Conservation (phyloP, 2,329 filamentous ascomycete species). For the Metarhizium album region DNA sequence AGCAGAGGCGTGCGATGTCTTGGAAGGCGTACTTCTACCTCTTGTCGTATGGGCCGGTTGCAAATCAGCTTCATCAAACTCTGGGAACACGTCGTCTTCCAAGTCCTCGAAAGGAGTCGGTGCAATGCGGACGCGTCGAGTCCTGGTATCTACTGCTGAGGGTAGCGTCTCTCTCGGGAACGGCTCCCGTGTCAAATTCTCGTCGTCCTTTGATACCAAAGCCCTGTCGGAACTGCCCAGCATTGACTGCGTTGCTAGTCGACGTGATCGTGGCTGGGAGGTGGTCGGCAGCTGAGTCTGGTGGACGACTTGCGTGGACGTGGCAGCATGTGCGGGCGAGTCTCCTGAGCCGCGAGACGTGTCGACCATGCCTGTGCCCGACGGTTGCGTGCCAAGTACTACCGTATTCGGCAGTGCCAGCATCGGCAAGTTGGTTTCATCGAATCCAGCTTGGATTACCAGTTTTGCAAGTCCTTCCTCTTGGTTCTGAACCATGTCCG, state of each 20-base stretch:
- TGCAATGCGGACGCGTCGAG: neutral
- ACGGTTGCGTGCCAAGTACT: constrained; percentile 35
- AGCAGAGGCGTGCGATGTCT: neutral
- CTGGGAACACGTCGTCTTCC: constrained; percentile 18
- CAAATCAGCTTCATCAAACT: constrained; percentile 19
- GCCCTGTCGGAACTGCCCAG: constrained; percentile 5
- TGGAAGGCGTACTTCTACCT: neutral
- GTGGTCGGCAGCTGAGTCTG: constrained; percentile 36
- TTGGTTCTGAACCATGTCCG: constrained; percentile 31
- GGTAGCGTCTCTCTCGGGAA: constrained; percentile 17
- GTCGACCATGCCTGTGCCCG: constrained; percentile 17
- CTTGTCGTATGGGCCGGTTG: constrained; percentile 5
- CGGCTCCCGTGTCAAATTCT: constrained; percentile 10
- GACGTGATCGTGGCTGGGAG: constrained; percentile 12
- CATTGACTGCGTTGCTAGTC: constrained; percentile 2
- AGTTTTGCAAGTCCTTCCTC: constrained; percentile 30
- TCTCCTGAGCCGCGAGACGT: constrained; percentile 24
- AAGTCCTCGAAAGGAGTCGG: constrained; percentile 4
- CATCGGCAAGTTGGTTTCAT: constrained; percentile 28
- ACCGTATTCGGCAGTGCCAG: constrained; percentile 16
- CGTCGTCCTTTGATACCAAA: constrained; percentile 15
- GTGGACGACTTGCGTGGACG: constrained; percentile 36
- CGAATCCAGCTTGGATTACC: constrained; percentile 34
- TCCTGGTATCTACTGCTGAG: constrained; percentile 1
- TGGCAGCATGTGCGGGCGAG: constrained; percentile 19